These are phyloP conservation scores for Chalciporus pseudorubinellus DNA, from an alignment of 768 basidiomycete species.

Conservation along the genomic window DNA sequence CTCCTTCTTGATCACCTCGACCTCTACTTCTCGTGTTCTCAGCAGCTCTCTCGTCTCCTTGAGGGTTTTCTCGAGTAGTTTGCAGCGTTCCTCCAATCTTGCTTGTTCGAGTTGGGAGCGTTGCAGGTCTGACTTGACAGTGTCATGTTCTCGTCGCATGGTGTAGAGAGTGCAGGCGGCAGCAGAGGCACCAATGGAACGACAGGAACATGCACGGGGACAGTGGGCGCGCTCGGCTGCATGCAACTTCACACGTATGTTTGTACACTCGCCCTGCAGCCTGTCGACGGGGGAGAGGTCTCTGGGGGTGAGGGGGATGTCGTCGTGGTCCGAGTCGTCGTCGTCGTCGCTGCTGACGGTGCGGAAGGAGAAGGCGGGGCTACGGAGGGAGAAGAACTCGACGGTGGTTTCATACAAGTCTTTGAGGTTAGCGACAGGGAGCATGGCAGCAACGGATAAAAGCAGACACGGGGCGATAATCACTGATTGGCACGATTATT, in stretches of 20 bases:
- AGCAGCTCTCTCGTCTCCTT: conserved; percentile 63
- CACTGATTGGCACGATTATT: conserved; percentile 26
- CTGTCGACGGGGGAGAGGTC: conserved; percentile 37
- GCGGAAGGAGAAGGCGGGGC: conserved; percentile 34
- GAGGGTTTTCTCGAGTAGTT: conserved; percentile 58
- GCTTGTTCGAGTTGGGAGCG: conserved; percentile 52
- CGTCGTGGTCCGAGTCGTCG: conserved; percentile 26
- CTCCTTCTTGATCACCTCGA: conserved; percentile 50
- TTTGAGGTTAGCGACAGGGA: conserved; percentile 45
- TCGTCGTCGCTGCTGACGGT: conserved; percentile 27
- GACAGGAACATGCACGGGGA: conserved; percentile 31
- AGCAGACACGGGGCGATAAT: conserved; percentile 40
- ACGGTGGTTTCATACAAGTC: conserved; percentile 53
- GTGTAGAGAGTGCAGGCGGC: conserved; percentile 41
- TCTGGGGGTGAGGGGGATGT: conserved; percentile 28
- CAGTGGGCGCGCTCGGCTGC: conserved; percentile 36
- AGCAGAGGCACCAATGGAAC: conserved; percentile 37
- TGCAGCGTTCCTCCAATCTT: conserved; percentile 61
- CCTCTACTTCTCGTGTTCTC: conserved; percentile 55
- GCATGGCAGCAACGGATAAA: conserved; percentile 41
- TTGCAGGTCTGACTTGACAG: conserved; percentile 52
- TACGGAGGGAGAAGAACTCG: conserved; percentile 55
- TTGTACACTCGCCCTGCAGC: conserved; percentile 40
- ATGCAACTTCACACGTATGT: conserved; percentile 43
- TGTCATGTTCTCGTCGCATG: conserved; percentile 55